Conservation (phyloP, 1,139 yeast species). For the Ogataea hybrid region DNA sequence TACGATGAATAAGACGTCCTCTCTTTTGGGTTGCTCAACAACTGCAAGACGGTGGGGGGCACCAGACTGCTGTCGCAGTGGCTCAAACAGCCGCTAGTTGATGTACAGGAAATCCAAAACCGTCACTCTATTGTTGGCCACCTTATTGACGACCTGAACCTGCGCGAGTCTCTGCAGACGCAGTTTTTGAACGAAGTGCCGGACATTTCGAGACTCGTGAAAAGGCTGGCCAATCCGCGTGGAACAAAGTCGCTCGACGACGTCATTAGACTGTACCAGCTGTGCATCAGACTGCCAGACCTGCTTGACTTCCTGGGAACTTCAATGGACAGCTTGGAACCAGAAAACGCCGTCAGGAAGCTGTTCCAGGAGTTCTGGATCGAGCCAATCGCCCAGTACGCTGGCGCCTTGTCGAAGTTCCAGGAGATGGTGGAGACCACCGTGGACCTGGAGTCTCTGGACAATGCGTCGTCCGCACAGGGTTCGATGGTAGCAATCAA, state of each 20-base stretch:
- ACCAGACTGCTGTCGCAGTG: conserved; percentile 84
- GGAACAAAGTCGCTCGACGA: conserved; percentile 60
- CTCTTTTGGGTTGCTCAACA: conserved; percentile 78
- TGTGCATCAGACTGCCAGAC: conserved; percentile 69
- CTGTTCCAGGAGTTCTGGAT: conserved; percentile 56
- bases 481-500: conserved; percentile 69
- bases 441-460: conserved; percentile 79
- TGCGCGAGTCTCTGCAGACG: conserved; percentile 64
- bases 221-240: conserved; percentile 51
- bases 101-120: conserved; percentile 51
- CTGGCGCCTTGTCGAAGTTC: conserved; percentile 57
- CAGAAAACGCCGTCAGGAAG: conserved; percentile 25
- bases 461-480: conserved; percentile 39
- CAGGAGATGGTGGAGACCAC: conserved; percentile 91
- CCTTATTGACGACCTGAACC: conserved; percentile 65
- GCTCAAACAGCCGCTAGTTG: conserved; percentile 92
- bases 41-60: conserved; percentile 86
- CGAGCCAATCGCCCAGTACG: conserved; percentile 49
- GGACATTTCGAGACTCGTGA: conserved; percentile 72
- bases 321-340: conserved; percentile 37
- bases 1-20: conserved; percentile 47
- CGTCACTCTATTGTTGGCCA: conserved; percentile 74
- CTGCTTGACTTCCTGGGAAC: conserved; percentile 50
- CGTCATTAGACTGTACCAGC: conserved; percentile 85
- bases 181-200: conserved; percentile 75